Evolutionary conservation across 2,329 filamentous ascomycete genomes (phyloP), one percentile per base, ranked within the genome.

Genomic region (Sporothrix curviconia): DNA sequence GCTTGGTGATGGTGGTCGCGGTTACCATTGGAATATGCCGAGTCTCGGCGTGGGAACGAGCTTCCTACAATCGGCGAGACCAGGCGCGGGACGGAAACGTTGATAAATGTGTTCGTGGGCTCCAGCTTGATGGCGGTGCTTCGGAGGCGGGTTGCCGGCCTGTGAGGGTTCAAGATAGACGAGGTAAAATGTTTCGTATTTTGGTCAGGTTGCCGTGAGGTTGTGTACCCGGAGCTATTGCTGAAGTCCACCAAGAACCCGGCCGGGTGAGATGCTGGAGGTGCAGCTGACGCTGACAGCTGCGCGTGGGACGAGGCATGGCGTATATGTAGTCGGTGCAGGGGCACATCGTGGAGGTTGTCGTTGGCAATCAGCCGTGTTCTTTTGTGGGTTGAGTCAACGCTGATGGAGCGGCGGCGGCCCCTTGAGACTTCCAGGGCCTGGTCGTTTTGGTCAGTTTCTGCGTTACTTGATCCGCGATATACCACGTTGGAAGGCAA

Each of bases 31-130:
- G 54, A 49, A 40, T 39, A 40, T 6, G 24, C 43, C 3, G 51
- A 55, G 19, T 51, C 56, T 22, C 51, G n/a, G 15, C 51, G 50
- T 2, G 36, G 34, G 36, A 43, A 44, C 2, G 56, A 28, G 7
- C 47, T 50, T 9, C 49, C 44, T 15, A 19, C 17, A 7, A 24
- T 17, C 12, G 54, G 57, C n/a, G 53, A 59, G 43, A 22, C 12
- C 54, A 15, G 1, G 43, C 47, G 1, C 49, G 54, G 1, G 54
- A 59, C 6, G 54, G 54, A 32, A 56, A 56, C 1, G 54, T 28
- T 25, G 53, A 6, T 17, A 40, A n/a, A 11, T 49, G 56, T 36
- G 7, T 6, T 19, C 44, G 39, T 6, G 54, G 22, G 1, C 49
- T 50, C 58, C 42, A 56, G 11, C 17, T 15, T 8, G 25, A 15